A percentile compares a stretch with the other conserved stretches of the same genome.
Conservation (phyloP, 345 rosid genomes). For the Sonneratia alba region DNA sequence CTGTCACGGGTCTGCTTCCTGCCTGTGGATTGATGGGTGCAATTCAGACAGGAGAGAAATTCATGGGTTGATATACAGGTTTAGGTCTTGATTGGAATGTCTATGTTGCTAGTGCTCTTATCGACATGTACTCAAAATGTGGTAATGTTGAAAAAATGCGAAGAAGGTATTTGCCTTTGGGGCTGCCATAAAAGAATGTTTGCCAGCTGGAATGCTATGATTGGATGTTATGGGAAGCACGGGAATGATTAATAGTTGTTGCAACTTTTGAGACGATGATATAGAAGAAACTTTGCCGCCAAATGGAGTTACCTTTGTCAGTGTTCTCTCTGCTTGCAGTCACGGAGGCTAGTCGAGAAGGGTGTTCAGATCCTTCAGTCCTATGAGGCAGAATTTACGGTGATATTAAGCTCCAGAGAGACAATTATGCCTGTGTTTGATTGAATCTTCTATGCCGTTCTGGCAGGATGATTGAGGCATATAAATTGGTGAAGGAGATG, state of each 20-base stretch:
- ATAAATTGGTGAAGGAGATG: no score
- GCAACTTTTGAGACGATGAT: slow-evolving; percentile 33
- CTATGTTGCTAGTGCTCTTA: slow-evolving; percentile 39
- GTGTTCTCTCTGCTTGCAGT: no score
- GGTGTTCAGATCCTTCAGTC: no score
- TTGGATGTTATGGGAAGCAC: slow-evolving; percentile 42
- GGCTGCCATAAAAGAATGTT: slow-evolving; percentile 18
- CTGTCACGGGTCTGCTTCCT: slow-evolving; percentile 42
- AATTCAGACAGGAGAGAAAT: slow-evolving; percentile 26
- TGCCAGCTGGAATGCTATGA: slow-evolving; percentile 50
- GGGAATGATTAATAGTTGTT: slow-evolving; percentile 32
- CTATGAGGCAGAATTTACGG: no score
- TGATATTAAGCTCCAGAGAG: no score
- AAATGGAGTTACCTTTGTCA: slow-evolving; percentile 29
- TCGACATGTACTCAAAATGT: slow-evolving; percentile 60
- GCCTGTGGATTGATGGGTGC: slow-evolving; percentile 34
- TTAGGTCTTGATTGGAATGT: slow-evolving; percentile 26
- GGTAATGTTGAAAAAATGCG: slow-evolving; percentile 37
- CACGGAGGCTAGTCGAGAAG: no score
- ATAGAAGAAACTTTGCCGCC: slow-evolving; percentile 23
- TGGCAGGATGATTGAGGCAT: no score
- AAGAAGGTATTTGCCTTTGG: slow-evolving; percentile 22
- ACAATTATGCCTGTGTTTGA: no score
- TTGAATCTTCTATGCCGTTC: no score
- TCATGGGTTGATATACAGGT: slow-evolving; percentile 37